A percentile compares a stretch with the other conserved stretches of the same genome.
Evolutionary conservation across 768 basidiomycete species (phyloP).

Genomic region (Termitomyces sp.): DNA sequence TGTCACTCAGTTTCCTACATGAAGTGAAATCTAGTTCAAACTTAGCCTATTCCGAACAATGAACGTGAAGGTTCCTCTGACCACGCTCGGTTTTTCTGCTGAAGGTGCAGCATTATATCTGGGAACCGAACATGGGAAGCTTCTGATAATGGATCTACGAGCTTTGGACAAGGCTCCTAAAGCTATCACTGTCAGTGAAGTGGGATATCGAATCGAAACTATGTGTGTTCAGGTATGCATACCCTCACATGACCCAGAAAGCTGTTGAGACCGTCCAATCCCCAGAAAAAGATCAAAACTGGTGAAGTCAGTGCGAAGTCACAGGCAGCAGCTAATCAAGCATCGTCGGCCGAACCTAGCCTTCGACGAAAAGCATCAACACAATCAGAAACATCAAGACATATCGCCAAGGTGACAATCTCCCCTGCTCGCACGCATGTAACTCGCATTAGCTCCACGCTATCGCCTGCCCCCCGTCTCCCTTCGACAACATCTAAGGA

Average conservation of each 20-base stretch:
- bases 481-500: conserved; percentile 20
- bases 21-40: background rate
- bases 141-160: conserved; percentile 64
- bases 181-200: conserved; percentile 46
- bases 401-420: background rate
- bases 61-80: conserved; percentile 48
- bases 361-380: conserved; percentile 14
- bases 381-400: conserved; percentile 11
- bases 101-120: conserved; percentile 67
- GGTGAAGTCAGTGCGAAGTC: conserved; percentile 13
- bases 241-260: background rate
- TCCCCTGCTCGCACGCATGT: conserved; percentile 18
- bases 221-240: conserved; percentile 57
- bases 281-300: conserved; percentile 21
- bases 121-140: conserved; percentile 60
- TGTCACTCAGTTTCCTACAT: background rate
- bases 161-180: conserved; percentile 65
- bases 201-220: conserved; percentile 43
- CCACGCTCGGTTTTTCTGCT: conserved; percentile 63
- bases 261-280: background rate
- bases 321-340: conserved; percentile 15
- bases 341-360: conserved; percentile 1
- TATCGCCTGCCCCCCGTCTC: conserved; percentile 24
- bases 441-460: conserved; percentile 11
- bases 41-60: conserved; percentile 61